Percentiles rank a stretch among this genome's conserved stretches.
These are phyloP conservation scores for Meyerozyma guilliermondii DNA, from an alignment of 1,139 yeast species.

Conservation along the genomic window DNA sequence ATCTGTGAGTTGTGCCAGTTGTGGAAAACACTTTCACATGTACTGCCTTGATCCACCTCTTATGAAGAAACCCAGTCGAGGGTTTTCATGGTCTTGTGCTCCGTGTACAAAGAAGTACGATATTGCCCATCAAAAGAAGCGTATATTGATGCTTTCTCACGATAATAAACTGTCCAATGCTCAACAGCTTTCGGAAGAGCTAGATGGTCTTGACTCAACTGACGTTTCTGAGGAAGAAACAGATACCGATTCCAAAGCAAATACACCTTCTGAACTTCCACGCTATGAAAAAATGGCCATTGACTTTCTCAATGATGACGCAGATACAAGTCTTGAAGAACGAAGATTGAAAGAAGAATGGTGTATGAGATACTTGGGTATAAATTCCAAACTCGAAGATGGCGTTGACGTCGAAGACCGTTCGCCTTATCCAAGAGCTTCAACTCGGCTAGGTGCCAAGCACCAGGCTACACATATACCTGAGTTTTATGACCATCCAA, in stretches of 20 bases:
- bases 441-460: constrained; percentile 69
- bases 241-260: background rate
- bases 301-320: constrained; percentile 45
- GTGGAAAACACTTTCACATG: constrained; percentile 70
- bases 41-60: constrained; percentile 85
- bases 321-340: constrained; percentile 33
- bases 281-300: constrained; percentile 58
- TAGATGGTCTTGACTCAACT: constrained; percentile 17
- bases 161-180: constrained; percentile 42
- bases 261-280: constrained; percentile 26
- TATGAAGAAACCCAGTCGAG: constrained; percentile 73
- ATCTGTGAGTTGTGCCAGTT: constrained; percentile 79
- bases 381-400: constrained; percentile 73
- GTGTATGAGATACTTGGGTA: constrained; percentile 78
- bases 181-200: constrained; percentile 22
- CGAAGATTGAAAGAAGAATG: constrained; percentile 61
- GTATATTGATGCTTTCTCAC: constrained; percentile 38
- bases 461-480: constrained; percentile 67
- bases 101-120: constrained; percentile 54
- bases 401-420: constrained; percentile 75
- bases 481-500: constrained; percentile 64
- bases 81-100: constrained; percentile 94
- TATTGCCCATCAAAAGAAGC: constrained; percentile 29
- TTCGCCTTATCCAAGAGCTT: constrained; percentile 74
- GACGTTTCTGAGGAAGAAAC: constrained; percentile 7